A percentile compares a stretch with the other conserved stretches of the same genome.
Conservation (phyloP, 1,284 basidiomycete species). For the Papiliotrema laurentii region DNA sequence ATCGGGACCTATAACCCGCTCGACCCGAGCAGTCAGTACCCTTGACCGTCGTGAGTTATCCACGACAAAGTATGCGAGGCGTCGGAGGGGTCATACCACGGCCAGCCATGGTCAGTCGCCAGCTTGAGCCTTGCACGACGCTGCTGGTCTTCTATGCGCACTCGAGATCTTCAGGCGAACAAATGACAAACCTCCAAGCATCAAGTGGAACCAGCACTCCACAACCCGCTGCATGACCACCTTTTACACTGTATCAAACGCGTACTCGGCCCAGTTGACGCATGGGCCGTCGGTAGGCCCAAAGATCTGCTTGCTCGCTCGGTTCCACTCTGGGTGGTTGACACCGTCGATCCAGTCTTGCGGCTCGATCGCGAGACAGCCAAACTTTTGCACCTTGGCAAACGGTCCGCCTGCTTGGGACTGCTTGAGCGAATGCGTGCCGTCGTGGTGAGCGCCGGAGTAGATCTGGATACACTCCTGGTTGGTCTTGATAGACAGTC, state of each 20-base stretch:
- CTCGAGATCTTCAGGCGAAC: too few relatives aligned
- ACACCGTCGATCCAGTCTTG: constrained; percentile 21
- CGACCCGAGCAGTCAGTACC: too few relatives aligned
- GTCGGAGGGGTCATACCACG: too few relatives aligned
- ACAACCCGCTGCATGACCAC: neutral
- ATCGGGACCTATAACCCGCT: too few relatives aligned
- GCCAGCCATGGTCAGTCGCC: too few relatives aligned
- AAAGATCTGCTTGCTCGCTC: constrained; percentile 11
- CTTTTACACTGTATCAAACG: constrained; percentile 11
- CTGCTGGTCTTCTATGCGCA: too few relatives aligned
- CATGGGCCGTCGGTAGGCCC: constrained; percentile 6
- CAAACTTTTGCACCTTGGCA: constrained; percentile 7
- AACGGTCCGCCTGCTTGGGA: neutral
- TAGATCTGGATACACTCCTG: constrained; percentile 21
- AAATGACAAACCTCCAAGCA: too few relatives aligned
- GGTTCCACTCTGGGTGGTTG: constrained; percentile 18
- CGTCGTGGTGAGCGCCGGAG: constrained; percentile 6
- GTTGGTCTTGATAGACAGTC: constrained; percentile 15
- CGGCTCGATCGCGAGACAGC: constrained; percentile 19
- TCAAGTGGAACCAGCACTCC: too few relatives aligned
- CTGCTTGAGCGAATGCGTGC: neutral
- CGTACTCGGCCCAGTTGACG: constrained; percentile 19
- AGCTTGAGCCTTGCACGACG: too few relatives aligned
- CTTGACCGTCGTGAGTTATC: too few relatives aligned
- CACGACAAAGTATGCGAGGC: too few relatives aligned